Percentiles rank a stretch among this genome's conserved stretches.
These are phyloP conservation scores for Pseudonitzschia pungens DNA, from an alignment of 108 stramenopile genomes.

Conservation along the genomic window DNA sequence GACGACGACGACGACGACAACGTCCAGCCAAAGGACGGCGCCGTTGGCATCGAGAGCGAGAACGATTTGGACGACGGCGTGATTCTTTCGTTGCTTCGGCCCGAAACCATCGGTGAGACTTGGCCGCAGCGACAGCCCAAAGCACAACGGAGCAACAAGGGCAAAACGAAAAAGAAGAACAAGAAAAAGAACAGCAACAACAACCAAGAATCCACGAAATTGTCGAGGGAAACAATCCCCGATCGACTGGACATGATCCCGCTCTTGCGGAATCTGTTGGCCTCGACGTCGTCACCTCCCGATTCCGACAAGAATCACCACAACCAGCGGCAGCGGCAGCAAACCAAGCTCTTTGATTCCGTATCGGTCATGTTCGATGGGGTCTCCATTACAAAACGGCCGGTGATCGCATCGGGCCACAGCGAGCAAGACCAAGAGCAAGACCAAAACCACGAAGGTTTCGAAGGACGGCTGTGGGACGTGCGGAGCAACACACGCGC, in stretches of 20 bases:
- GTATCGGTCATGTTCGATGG: constrained; percentile 9
- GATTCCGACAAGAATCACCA: neutral
- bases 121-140: neutral
- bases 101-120: neutral
- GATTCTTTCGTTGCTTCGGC: constrained; percentile 8
- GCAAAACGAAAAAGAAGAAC: neutral
- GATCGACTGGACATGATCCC: constrained; percentile 19
- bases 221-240: neutral
- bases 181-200: neutral
- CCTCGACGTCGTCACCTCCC: neutral
- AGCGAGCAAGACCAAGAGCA: neutral
- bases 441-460: neutral
- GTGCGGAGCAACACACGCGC: neutral
- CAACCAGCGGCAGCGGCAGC: neutral
- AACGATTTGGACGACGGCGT: neutral
- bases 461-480: neutral
- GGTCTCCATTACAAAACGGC: constrained; percentile 10
- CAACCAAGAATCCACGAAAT: neutral
- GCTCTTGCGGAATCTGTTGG: neutral
- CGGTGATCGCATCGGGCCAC: neutral
- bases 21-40: too few species aligned
- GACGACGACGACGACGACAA: neutral
- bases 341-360: neutral
- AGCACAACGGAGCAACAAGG: neutral
- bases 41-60: too few species aligned